phyloP scores from a whole-genome alignment of 2,329 filamentous ascomycete species.

The Colletotrichum sp. region DNA sequence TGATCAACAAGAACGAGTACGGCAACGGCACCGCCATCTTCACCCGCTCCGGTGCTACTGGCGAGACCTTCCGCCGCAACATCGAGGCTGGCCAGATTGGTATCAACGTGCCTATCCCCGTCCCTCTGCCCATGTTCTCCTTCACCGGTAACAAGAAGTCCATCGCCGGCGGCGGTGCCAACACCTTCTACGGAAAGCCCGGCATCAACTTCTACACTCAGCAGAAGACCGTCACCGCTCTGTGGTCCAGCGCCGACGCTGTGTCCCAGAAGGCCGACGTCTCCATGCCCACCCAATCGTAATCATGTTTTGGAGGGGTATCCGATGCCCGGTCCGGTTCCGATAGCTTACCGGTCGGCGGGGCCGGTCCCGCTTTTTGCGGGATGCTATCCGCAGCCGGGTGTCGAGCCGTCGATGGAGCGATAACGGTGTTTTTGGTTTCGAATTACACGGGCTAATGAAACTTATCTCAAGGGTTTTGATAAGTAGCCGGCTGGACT shows the following conservation, averaged over 20 bases:
- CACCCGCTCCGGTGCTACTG: slow-evolving; percentile 77
- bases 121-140: slow-evolving; percentile 73
- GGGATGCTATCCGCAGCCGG: not conserved
- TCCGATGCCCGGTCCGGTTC: not conserved
- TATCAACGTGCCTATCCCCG: slow-evolving; percentile 82
- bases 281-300: slow-evolving; percentile 74
- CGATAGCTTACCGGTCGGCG: not conserved
- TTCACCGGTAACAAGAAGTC: slow-evolving; percentile 87
- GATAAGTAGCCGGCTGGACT: not conserved
- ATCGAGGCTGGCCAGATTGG: slow-evolving; percentile 88
- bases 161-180: slow-evolving; percentile 88
- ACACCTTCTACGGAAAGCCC: slow-evolving; percentile 93
- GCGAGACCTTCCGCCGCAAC: slow-evolving; percentile 77
- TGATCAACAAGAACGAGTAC: slow-evolving; percentile 88
- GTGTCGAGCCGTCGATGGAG: not conserved
- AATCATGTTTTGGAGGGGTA: not conserved
- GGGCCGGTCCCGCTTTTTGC: not conserved
- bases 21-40: slow-evolving; percentile 89
- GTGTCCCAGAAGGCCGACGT: slow-evolving; percentile 84
- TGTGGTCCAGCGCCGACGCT: slow-evolving; percentile 88
- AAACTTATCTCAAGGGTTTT: not conserved
- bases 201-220: slow-evolving; percentile 96
- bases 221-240: slow-evolving; percentile 93
- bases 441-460: not conserved
- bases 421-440: not conserved